Evolutionary conservation across 225 moss, liverwort and hornwort genomes (phyloP).

Genomic region (Straminergon stramineum): DNA sequence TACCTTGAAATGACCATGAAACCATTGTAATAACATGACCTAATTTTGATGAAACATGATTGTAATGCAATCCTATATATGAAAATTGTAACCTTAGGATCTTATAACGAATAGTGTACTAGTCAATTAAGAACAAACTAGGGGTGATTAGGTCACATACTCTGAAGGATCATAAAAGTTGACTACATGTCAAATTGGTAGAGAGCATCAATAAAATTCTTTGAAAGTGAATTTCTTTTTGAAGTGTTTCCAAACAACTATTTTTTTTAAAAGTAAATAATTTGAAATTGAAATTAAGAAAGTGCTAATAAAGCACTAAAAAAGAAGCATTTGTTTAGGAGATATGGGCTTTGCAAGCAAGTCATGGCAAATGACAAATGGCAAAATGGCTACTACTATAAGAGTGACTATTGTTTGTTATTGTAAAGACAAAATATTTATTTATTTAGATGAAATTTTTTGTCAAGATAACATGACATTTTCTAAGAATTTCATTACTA

Average conservation of each 20-base stretch:
- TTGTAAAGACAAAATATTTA: background rate
- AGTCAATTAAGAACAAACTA: too few species aligned
- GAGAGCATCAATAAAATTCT: too few species aligned
- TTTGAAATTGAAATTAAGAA: background rate
- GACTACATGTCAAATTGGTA: background rate
- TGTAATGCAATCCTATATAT: background rate
- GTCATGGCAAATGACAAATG: background rate
- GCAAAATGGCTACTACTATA: background rate
- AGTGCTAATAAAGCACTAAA: background rate
- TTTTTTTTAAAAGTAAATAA: background rate
- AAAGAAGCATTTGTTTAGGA: background rate
- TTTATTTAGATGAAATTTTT: background rate
- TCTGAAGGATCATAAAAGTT: too few species aligned
- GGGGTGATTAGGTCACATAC: background rate
- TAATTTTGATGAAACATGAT: background rate
- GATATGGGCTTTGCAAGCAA: background rate
- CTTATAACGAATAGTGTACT: too few species aligned
- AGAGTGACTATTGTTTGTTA: background rate
- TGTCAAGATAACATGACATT: background rate
- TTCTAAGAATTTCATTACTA: background rate
- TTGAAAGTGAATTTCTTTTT: background rate
- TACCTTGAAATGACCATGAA: background rate
- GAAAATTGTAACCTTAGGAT: background rate
- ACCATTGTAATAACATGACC: rapidly evolving
- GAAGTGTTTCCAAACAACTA: background rate